Base-by-base conservation (phyloP, 2,329 filamentous ascomycete species). In the Trichoderma lentiforme region DNA sequence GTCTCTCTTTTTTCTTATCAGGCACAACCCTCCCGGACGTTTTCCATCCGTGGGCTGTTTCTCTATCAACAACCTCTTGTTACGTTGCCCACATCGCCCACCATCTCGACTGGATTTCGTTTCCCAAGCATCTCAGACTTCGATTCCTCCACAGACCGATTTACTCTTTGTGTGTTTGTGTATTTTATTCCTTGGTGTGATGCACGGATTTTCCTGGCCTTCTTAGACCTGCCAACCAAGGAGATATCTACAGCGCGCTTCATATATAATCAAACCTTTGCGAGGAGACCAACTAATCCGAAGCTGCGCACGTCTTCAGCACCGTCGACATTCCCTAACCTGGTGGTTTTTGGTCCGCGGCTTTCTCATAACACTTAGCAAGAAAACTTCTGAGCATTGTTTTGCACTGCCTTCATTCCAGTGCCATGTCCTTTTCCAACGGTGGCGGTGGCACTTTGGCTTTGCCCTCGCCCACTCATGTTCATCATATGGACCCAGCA, bases 381-480 rank as follows among this genome's bases (percentile, higher is more conserved):
- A 18, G 21, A 43, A 30, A 30, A 43, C 28, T 60, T 56, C 7
- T n/a, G 28, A 56, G 53, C 60, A 65, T 73, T 72, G 64, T 66
- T 64, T 72, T 73, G 70, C 70, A 72, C 72, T 69, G 56, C 62
- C 69, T 75, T 72, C 78, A 79, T 80, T 78, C 76, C 78, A 78
- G 72, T 70, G 32, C 67, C 74, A 89, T 90, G 88, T 86, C 88
- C 75, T 90, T 88, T 81, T 86, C 86, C 65, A 88, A 86, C 78
- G 83, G 83, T 51, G 71, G 86, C 80, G 93, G 93, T 80, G 93
- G 93, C 78, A 95, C 93, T 72, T 86, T 97, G 77, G 94, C 96
- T 78, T 86, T 97, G 77, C 91, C 94, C 75, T 97, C 95, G 74
- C 95, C 95, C 72, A 95, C 93, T 62, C 91, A 93, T 78, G 89